Conservation (phyloP, 441 rosid genomes). For the Cnidoscolus chayamansa region DNA sequence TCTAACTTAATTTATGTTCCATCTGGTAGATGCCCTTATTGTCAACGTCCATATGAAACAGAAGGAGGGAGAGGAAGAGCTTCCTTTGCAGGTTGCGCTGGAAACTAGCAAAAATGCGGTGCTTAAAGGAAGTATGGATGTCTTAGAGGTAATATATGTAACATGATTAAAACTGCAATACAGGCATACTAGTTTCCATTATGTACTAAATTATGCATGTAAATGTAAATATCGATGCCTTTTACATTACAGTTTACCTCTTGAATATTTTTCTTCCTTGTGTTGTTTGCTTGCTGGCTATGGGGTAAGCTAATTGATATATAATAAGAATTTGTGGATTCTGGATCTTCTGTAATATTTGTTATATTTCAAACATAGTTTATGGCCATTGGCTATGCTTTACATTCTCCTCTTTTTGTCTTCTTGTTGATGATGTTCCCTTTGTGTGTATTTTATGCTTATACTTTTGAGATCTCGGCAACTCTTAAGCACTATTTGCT, state of each 20-base stretch:
- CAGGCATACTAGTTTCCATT: neutral
- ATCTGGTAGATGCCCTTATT: slow-evolving; percentile 61
- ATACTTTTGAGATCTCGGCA: neutral
- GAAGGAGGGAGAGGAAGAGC: slow-evolving; percentile 59
- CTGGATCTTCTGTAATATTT: neutral
- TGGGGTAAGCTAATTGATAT: too few species aligned
- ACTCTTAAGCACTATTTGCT: neutral
- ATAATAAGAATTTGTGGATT: neutral
- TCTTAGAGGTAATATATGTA: slow-evolving; percentile 58
- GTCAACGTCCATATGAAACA: slow-evolving; percentile 40
- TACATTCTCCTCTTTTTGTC: neutral
- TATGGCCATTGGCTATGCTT: slow-evolving; percentile 1
- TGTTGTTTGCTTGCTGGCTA: too few species aligned
- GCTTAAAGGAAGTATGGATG: slow-evolving; percentile 84
- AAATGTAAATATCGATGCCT: neutral
- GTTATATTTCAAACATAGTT: neutral
- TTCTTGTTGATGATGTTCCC: too few species aligned
- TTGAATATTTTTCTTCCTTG: neutral
- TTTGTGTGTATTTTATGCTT: slow-evolving; percentile 6
- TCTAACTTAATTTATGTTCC: slow-evolving; percentile 22
- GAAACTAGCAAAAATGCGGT: slow-evolving; percentile 71
- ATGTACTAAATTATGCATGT: neutral
- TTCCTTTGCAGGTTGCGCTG: slow-evolving; percentile 56
- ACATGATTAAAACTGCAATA: slow-evolving; percentile 5
- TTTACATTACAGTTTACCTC: neutral